Base-by-base conservation (phyloP, 371 early-diverging fungal genomes). In the Saksenaea oblongispora region DNA sequence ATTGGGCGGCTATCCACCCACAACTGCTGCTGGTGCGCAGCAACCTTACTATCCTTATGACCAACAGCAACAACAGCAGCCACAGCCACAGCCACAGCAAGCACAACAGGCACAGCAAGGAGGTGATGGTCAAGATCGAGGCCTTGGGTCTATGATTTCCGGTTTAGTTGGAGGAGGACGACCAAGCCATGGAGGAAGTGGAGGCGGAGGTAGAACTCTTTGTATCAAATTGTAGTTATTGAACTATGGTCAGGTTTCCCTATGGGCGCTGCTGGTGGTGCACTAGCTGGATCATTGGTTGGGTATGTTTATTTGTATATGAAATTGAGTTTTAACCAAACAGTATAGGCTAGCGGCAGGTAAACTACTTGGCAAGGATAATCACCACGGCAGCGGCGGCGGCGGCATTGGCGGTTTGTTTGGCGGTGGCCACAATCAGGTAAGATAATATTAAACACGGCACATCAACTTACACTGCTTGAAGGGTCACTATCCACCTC, bases 61-160 rank as follows among this genome's bases (percentile, higher is more conserved):
- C 31, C 61, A 67, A 26, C 65, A 67, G 41, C 69, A 63, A 56
- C 62, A 44, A 34, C 42, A 35, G 8, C 59, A 61, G 35, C 67
- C 34, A 24, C 44, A 36, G 0, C 56, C 17, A 17, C 42, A 47
- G 24, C 18, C 26, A 27, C 67, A 59, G 53, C 44, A 56, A 14
- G 34, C 31, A 1, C 56, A 31, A n/a, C 42, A 47, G 11, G 7
- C 34, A 27, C 67, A 58, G 56, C 42, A 56, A 11, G 39, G 39
- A 14, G 58, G 35, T n/a, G 59, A 34, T 15, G 56, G 34, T 27
- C 66, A 61, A 34, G 67, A 71, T 22, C 35, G 64, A n/a, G 71
- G 71, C 4, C 62, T 71, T 15, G 66, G 66, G 8, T 65, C 71
- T 10, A 61, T 70, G 58, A 35, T 64, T 24, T 64, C 69, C n/a